These are phyloP conservation scores for Phytophthora pistaciae DNA, from an alignment of 352 stramenopile species.

Conservation along the genomic window DNA sequence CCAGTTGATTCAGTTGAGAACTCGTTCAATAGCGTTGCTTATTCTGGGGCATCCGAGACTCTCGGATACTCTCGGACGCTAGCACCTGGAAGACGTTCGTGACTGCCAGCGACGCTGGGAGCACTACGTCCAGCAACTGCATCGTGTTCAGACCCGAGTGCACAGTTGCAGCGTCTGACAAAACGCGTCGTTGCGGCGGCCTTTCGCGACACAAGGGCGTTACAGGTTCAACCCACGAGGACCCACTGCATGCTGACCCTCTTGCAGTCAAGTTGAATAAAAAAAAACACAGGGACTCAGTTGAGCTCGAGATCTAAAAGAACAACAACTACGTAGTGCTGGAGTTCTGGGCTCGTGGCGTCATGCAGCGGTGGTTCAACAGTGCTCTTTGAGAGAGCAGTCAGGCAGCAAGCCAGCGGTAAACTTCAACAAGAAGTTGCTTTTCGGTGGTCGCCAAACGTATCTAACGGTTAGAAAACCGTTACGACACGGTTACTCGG, in stretches of 20 bases:
- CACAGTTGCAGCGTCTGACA: conserved; percentile 1
- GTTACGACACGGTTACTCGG: conserved; percentile 1
- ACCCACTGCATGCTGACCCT: neutral
- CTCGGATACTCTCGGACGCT: too few relatives aligned
- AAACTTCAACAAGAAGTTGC: conserved; percentile 18
- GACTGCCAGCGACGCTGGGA: conserved; percentile 30
- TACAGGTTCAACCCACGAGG: too few relatives aligned
- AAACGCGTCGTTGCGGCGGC: conserved; percentile 4
- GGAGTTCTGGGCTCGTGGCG: conserved; percentile 27
- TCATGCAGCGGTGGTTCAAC: conserved; percentile 20
- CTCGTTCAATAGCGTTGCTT: too few relatives aligned
- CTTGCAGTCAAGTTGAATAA: too few relatives aligned
- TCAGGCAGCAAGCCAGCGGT: conserved; percentile 1
- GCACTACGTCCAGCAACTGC: conserved; percentile 36
- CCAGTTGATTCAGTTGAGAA: neutral
- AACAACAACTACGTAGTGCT: conserved; percentile 8
- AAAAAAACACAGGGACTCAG: too few relatives aligned
- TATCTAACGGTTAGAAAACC: conserved; percentile 24
- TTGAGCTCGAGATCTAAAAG: conserved; percentile 1
- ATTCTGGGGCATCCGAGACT: too few relatives aligned
- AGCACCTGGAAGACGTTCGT: conserved; percentile 28
- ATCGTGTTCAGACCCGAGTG: conserved; percentile 24
- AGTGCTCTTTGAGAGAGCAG: conserved; percentile 6
- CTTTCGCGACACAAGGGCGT: conserved; percentile 12
- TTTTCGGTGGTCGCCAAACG: conserved; percentile 23